phyloP scores from a whole-genome alignment of 1,284 basidiomycete species.

The Ceratobasidium sp. region DNA sequence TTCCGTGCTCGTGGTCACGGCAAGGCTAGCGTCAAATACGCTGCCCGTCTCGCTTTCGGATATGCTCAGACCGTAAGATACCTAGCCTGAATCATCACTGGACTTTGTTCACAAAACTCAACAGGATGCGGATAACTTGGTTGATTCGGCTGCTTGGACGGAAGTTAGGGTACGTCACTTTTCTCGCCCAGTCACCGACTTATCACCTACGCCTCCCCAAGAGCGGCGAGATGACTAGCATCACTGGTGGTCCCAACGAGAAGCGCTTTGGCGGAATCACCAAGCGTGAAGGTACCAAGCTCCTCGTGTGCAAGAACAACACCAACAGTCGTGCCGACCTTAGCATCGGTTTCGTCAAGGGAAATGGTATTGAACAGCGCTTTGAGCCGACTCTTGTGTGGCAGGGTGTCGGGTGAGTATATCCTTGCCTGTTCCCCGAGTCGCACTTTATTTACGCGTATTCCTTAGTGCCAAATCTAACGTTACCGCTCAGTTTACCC shows the following conservation, averaged over 20 bases:
- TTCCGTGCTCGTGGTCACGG: conserved; percentile 25
- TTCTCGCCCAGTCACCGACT: background rate
- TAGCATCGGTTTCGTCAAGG: conserved; percentile 34
- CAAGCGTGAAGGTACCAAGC: conserved; percentile 11
- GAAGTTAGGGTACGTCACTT: background rate
- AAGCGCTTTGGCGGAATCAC: conserved; percentile 13
- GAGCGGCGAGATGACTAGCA: conserved; percentile 15
- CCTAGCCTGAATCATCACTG: background rate
- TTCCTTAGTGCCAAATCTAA: conserved; percentile 3
- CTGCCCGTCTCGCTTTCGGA: conserved; percentile 21
- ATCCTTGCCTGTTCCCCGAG: background rate
- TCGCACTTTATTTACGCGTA: background rate
- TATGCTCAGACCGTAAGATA: conserved; percentile 21
- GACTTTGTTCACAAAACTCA: background rate
- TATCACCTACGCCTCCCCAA: background rate
- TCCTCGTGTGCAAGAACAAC: conserved; percentile 32
- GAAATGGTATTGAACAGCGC: conserved; percentile 15
- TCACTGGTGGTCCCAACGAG: background rate
- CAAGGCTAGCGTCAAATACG: conserved; percentile 13
- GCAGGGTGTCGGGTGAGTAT: conserved; percentile 18
- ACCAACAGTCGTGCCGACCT: conserved; percentile 14
- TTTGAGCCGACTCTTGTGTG: conserved; percentile 28
- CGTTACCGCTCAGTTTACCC: conserved; percentile 22
- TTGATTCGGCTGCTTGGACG: conserved; percentile 20
- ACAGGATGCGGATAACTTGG: conserved; percentile 17